Evolutionary conservation across 2,329 filamentous ascomycete genomes (phyloP), one percentile per base, ranked within the genome.

Genomic region (Pestalotiopsis sp.): DNA sequence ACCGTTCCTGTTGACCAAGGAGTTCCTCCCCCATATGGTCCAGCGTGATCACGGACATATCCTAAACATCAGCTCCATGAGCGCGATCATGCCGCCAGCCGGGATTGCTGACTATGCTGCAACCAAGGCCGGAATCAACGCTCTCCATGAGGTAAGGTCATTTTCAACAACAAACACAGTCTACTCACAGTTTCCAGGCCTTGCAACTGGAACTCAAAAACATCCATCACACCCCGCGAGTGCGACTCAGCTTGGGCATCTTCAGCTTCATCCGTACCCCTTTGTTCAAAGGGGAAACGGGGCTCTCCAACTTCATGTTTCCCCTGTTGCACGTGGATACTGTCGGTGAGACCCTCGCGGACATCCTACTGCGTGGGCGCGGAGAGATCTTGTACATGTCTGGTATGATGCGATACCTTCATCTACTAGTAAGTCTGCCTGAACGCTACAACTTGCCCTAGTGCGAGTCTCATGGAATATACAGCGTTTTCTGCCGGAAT

Each of bases 221-320:
- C 20, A 59, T 36, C 17, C 57, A 59, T 36, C 12, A 27, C 4
- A 25, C 57, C 20, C 57, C 57, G 3, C 11, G 27, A 59, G 57
- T 59, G 23, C 57, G 57, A 20, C 27, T 59, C 12, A 59, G 23
- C 23, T 9, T 59, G 12, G 57, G 57, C 3, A 59, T 59, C 23
- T 59, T 59, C 57, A 59, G 57, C 57, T 59, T 59, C 57, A 59
- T 59, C 23, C 57, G 57, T 13, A 59, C 57, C 5, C 57, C 57
- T 11, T 27, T 59, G 23, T 59, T 59, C 57, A 59, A 59, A 17
- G 57, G 57, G 12, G 57, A 59, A 36, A 59, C 57, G 6, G 27
- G 27, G 9, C 12, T 59, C 23, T 59, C 57, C 23, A 59, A 59
- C 57, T 59, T 59, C 27, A 27, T 59, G 23, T 59, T 14, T 13